phyloP scores from a whole-genome alignment of 371 early-diverging fungal species.

The Vittaforma corneae region DNA sequence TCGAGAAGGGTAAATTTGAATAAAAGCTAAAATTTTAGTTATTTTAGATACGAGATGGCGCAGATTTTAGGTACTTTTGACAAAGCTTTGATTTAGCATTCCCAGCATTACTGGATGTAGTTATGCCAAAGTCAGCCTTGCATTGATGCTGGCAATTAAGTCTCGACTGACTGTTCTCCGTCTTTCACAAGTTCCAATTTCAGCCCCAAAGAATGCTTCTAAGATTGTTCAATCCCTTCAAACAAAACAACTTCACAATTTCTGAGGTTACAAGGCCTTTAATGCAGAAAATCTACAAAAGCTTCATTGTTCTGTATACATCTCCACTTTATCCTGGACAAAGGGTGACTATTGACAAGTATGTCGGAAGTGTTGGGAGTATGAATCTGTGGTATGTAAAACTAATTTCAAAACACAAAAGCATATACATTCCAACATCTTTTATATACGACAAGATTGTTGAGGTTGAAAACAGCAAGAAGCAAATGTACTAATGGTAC shows the following conservation, averaged over 20 bases:
- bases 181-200: too few species aligned
- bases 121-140: too few species aligned
- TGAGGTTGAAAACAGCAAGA: slow-evolving; percentile 14
- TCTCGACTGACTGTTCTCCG: too few species aligned
- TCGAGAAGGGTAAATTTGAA: slow-evolving; percentile 26
- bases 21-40: slow-evolving; percentile 1
- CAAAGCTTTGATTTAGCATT: too few species aligned
- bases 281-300: slow-evolving; percentile 39
- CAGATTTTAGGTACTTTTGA: neutral
- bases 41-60: neutral
- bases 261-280: slow-evolving; percentile 18
- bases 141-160: too few species aligned
- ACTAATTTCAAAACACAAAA: slow-evolving; percentile 34
- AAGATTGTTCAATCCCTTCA: too few species aligned
- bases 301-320: slow-evolving; percentile 27
- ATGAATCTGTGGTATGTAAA: slow-evolving; percentile 39
- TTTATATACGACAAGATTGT: slow-evolving; percentile 40
- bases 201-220: too few species aligned
- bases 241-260: too few species aligned
- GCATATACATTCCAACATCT: slow-evolving; percentile 47
- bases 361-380: slow-evolving; percentile 38
- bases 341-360: slow-evolving; percentile 30
- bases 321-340: slow-evolving; percentile 35
- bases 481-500: too few species aligned
- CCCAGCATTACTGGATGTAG: too few species aligned